Evolutionary conservation across 2,329 filamentous ascomycete species (phyloP).

Genomic region (Sporothrix euskadiensis): DNA sequence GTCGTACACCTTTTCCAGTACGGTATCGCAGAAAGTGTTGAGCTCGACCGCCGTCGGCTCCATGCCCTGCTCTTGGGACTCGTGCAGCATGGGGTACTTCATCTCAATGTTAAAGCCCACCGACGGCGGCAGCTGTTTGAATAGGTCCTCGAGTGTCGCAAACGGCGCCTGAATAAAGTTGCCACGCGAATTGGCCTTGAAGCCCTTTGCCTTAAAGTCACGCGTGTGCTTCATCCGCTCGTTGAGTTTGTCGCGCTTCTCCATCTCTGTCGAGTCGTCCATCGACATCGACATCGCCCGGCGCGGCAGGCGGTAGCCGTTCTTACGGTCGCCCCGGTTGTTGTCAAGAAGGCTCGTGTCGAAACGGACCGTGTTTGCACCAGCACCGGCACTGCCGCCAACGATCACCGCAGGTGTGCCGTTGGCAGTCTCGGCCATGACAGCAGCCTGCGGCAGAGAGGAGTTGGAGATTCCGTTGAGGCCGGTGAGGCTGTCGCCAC

Average conservation of each 20-base stretch:
- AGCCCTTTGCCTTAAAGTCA: constrained; percentile 92
- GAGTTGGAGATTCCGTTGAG: neutral
- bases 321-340: constrained; percentile 3
- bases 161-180: constrained; percentile 96
- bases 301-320: constrained; percentile 39
- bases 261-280: constrained; percentile 32
- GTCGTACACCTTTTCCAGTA: constrained; percentile 87
- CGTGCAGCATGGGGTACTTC: constrained; percentile 95
- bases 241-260: constrained; percentile 46
- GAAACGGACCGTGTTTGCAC: constrained; percentile 3
- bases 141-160: constrained; percentile 91
- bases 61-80: constrained; percentile 94
- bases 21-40: constrained; percentile 94
- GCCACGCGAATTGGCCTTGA: constrained; percentile 91
- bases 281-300: constrained; percentile 59
- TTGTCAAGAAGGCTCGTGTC: constrained; percentile 34
- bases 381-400: neutral
- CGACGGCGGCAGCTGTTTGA: constrained; percentile 74
- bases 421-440: neutral
- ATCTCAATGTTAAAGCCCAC: constrained; percentile 99
- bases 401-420: constrained; percentile 19
- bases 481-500: neutral
- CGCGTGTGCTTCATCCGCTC: constrained; percentile 97
- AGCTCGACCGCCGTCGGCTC: constrained; percentile 93
- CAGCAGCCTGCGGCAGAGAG: neutral